Evolutionary conservation across 2,329 filamentous ascomycete species (phyloP).

Genomic region (Tolypocladium nubicola): DNA sequence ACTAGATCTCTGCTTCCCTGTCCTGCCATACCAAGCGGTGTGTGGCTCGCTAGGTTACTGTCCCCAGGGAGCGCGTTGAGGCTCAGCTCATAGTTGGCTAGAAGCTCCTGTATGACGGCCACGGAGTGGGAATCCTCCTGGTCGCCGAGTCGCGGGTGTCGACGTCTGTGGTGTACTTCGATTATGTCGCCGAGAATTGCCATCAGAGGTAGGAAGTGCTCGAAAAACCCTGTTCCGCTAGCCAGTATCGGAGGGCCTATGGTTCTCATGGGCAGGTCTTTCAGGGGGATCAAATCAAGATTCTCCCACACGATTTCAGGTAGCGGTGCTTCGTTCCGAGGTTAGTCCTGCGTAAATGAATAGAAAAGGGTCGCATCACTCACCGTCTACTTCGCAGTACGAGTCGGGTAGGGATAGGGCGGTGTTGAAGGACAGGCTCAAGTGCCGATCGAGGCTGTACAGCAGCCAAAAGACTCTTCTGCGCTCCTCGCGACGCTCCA

Average conservation of each 20-base stretch:
- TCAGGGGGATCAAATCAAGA: slow-evolving; percentile 19
- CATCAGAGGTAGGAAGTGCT: slow-evolving; percentile 39
- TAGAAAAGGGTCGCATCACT: slow-evolving; percentile 1
- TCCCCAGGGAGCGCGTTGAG: slow-evolving; percentile 19
- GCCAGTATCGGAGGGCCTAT: slow-evolving; percentile 27
- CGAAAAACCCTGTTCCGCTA: slow-evolving; percentile 34
- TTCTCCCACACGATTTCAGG: slow-evolving; percentile 30
- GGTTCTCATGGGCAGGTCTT: slow-evolving; percentile 19
- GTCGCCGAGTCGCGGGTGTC: slow-evolving; percentile 30
- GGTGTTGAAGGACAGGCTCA: slow-evolving; percentile 35
- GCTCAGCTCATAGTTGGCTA: slow-evolving; percentile 27
- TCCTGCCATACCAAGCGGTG: slow-evolving; percentile 1
- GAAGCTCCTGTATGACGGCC: slow-evolving; percentile 21
- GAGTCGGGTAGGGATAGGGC: slow-evolving; percentile 32
- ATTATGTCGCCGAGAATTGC: slow-evolving; percentile 37
- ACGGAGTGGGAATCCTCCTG: slow-evolving; percentile 23
- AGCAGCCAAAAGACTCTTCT: slow-evolving; percentile 37
- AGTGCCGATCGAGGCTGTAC: slow-evolving; percentile 34
- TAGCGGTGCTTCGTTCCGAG: slow-evolving; percentile 18
- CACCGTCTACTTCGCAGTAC: slow-evolving; percentile 30
- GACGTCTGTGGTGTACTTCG: slow-evolving; percentile 31
- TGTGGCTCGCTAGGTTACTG: slow-evolving; percentile 4
- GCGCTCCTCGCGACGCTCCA: slow-evolving; percentile 35
- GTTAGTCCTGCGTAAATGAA: not conserved
- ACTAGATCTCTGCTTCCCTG: slow-evolving; percentile 1